Percentiles rank a stretch among this genome's conserved stretches.
Conservation (phyloP, 2,329 filamentous ascomycete genomes). For the Arthrobotrys sphaeroides region DNA sequence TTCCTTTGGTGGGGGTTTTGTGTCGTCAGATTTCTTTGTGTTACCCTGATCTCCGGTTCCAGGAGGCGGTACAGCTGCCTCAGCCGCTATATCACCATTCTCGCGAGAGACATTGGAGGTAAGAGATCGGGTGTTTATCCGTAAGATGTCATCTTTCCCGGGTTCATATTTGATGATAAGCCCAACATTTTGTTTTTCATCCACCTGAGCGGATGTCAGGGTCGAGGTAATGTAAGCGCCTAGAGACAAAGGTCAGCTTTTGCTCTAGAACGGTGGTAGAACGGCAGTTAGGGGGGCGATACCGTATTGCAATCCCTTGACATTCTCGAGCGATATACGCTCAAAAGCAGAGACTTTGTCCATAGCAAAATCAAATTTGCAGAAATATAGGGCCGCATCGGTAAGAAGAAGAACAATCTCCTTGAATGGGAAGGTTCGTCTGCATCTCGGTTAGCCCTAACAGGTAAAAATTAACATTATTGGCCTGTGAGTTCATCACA, state of each 20-base stretch:
- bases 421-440: constrained; percentile 77
- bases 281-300: not conserved
- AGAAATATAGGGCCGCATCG: constrained; percentile 83
- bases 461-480: not conserved
- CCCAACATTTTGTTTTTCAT: constrained; percentile 83
- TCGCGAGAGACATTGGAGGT: constrained; percentile 64
- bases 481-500: not conserved
- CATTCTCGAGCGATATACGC: constrained; percentile 77
- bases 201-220: constrained; percentile 77
- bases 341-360: constrained; percentile 96
- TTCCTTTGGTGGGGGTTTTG: not conserved
- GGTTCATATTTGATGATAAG: constrained; percentile 81
- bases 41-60: constrained; percentile 63
- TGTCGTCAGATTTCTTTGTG: constrained; percentile 16
- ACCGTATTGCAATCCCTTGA: constrained; percentile 78
- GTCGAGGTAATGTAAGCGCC: constrained; percentile 87
- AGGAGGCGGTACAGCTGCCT: constrained; percentile 54
- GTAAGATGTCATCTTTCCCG: constrained; percentile 72
- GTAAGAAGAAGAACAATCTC: constrained; percentile 90
- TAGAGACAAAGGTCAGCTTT: constrained; percentile 13
- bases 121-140: constrained; percentile 86
- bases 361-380: constrained; percentile 91
- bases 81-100: constrained; percentile 52
- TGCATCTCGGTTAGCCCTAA: constrained; percentile 57
- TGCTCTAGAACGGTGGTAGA: not conserved